Percentiles rank a stretch among this genome's conserved stretches.
Evolutionary conservation across 169 alveolate genomes (phyloP).

Genomic region (Plasmodium coatneyi): DNA sequence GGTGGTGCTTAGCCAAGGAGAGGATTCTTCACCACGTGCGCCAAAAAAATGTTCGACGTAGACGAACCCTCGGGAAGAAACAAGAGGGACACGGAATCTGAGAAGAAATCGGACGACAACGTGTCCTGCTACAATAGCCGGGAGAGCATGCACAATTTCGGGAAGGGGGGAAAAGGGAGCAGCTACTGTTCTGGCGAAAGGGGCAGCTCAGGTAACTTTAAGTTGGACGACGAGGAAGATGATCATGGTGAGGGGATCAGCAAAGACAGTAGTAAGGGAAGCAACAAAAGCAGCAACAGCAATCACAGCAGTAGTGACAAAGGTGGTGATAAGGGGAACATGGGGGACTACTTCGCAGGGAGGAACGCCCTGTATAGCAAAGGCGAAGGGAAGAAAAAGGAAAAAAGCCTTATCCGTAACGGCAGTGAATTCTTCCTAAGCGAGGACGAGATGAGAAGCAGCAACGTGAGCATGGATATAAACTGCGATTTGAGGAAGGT

Average conservation of each 20-base stretch:
- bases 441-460: constrained; percentile 17
- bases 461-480: background rate
- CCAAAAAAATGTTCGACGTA: constrained; percentile 18
- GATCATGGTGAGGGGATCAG: background rate
- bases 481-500: background rate
- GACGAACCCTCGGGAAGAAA: constrained; percentile 3
- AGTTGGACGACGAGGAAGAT: background rate
- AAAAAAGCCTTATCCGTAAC: background rate
- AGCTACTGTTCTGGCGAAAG: constrained; percentile 4
- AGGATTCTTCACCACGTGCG: too few relatives aligned
- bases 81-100: constrained; percentile 13
- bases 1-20: background rate
- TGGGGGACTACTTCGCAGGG: background rate
- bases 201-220: background rate
- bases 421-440: background rate
- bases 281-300: background rate
- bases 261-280: background rate
- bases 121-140: background rate
- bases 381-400: background rate
- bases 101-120: constrained; percentile 37
- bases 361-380: background rate
- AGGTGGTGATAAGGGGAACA: background rate
- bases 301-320: background rate
- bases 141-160: constrained; percentile 15
- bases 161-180: constrained; percentile 7